These are phyloP conservation scores for Rhodotorula sp. DNA, from an alignment of 1,284 basidiomycete species.

Conservation along the genomic window DNA sequence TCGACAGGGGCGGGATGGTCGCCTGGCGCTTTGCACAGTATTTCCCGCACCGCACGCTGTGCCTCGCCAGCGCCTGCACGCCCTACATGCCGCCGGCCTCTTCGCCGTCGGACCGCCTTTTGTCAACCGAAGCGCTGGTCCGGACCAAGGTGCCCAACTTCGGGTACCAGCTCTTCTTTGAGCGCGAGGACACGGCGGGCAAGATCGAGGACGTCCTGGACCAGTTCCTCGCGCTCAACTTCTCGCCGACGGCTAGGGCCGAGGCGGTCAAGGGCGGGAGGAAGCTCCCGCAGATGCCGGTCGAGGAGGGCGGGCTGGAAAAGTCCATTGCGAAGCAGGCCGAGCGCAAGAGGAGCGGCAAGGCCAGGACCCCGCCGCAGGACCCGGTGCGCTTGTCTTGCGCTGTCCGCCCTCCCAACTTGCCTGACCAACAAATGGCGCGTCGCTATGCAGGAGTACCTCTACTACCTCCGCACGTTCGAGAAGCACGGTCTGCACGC, in stretches of 20 bases:
- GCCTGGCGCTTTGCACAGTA: conserved; percentile 45
- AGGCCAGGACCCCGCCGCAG: conserved; percentile 12
- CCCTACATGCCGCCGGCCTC: conserved; percentile 39
- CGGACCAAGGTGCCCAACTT: conserved; percentile 38
- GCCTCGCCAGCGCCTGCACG: conserved; percentile 43
- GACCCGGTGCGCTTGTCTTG: conserved; percentile 27
- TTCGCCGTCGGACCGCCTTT: conserved; percentile 4
- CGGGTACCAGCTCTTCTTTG: conserved; percentile 43
- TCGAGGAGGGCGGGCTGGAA: conserved; percentile 29
- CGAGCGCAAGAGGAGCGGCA: conserved; percentile 12
- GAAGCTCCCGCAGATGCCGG: conserved; percentile 20
- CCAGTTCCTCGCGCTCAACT: conserved; percentile 30
- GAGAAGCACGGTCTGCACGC: conserved; percentile 23
- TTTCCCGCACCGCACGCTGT: conserved; percentile 37
- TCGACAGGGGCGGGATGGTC: conserved; percentile 42
- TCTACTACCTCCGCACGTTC: conserved; percentile 38
- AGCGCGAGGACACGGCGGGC: conserved; percentile 2
- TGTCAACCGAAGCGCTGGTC: conserved; percentile 28
- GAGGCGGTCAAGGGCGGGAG: neutral
- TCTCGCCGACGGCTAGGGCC: conserved; percentile 16
- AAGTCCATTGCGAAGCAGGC: conserved; percentile 15
- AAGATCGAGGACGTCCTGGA: conserved; percentile 38
- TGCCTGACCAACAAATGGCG: neutral
- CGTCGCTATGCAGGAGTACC: conserved; percentile 27
- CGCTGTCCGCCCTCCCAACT: neutral